Percentiles rank a stretch among this genome's conserved stretches.
These are phyloP conservation scores for Moricandia arvensis DNA, from an alignment of 345 rosid species.

Conservation along the genomic window DNA sequence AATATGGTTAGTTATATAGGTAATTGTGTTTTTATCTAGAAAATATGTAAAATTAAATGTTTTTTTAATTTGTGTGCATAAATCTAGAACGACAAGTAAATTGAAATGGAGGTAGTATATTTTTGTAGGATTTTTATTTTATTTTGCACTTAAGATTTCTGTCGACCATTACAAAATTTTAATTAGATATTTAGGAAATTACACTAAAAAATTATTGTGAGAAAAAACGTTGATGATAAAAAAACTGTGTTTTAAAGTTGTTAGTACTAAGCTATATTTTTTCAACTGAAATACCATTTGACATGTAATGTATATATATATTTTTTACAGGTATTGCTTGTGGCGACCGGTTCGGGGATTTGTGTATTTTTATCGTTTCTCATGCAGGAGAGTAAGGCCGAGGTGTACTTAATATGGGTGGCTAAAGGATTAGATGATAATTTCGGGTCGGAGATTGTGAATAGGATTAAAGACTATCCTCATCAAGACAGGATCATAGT, in stretches of 20 bases:
- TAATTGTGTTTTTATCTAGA: no score
- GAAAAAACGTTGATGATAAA: background rate
- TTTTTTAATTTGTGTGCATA: no score
- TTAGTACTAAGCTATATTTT: background rate
- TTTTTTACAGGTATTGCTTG: constrained; percentile 44
- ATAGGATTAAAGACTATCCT: constrained; percentile 51
- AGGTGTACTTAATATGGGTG: constrained; percentile 68
- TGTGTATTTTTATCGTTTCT: constrained; percentile 81
- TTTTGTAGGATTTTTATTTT: background rate
- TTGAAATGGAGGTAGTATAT: no score
- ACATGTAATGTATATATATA: background rate
- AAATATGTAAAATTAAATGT: no score
- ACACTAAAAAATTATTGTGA: background rate
- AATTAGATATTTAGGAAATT: background rate
- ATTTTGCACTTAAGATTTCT: no score
- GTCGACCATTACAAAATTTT: no score
- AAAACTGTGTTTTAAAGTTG: background rate
- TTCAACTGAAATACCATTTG: background rate
- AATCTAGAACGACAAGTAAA: no score
- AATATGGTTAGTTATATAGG: no score
- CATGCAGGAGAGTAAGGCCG: constrained; percentile 60
- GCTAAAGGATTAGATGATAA: constrained; percentile 73
- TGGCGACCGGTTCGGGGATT: constrained; percentile 84
- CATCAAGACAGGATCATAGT: constrained; percentile 57
- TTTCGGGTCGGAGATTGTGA: constrained; percentile 62